Evolutionary conservation across 768 basidiomycete species (phyloP).

Genomic region (Panus rudis): DNA sequence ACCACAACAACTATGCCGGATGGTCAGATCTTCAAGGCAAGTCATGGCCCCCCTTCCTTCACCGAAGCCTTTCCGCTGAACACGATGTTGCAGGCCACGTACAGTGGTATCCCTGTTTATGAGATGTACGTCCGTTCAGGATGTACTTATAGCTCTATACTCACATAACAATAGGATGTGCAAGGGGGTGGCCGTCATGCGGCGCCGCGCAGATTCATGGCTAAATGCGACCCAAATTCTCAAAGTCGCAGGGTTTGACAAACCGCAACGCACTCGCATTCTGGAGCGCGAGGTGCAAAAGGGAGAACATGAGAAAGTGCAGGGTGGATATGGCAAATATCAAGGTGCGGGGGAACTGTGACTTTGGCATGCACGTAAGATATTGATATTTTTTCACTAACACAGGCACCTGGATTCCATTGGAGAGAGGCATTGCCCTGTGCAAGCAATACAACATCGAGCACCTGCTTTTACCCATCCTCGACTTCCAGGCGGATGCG

Average conservation of each 20-base stretch:
- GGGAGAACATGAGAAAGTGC: slow-evolving; percentile 98
- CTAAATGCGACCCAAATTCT: slow-evolving; percentile 98
- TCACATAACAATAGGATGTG: slow-evolving; percentile 63
- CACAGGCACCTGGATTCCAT: slow-evolving; percentile 96
- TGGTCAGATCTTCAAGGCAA: slow-evolving; percentile 83
- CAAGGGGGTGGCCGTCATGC: slow-evolving; percentile 96
- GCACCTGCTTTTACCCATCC: slow-evolving; percentile 77
- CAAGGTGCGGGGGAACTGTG: slow-evolving; percentile 60
- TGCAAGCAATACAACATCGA: slow-evolving; percentile 95
- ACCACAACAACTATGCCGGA: slow-evolving; percentile 71
- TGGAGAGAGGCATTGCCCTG: slow-evolving; percentile 79
- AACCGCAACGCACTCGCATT: slow-evolving; percentile 95
- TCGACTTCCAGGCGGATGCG: slow-evolving; percentile 85
- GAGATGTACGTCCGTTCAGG: slow-evolving; percentile 62
- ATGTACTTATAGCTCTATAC: not conserved
- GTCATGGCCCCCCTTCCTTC: slow-evolving; percentile 10
- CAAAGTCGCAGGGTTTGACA: slow-evolving; percentile 98
- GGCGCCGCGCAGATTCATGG: slow-evolving; percentile 93
- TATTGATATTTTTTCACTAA: not conserved
- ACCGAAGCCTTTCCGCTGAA: no score
- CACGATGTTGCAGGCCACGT: slow-evolving; percentile 91
- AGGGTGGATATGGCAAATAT: slow-evolving; percentile 99
- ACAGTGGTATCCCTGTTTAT: slow-evolving; percentile 89
- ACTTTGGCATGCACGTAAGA: not conserved
- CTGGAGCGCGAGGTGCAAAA: slow-evolving; percentile 98